phyloP scores from a whole-genome alignment of 495 filamentous ascomycete species.

The Paragyromitra xinjiangensis region DNA sequence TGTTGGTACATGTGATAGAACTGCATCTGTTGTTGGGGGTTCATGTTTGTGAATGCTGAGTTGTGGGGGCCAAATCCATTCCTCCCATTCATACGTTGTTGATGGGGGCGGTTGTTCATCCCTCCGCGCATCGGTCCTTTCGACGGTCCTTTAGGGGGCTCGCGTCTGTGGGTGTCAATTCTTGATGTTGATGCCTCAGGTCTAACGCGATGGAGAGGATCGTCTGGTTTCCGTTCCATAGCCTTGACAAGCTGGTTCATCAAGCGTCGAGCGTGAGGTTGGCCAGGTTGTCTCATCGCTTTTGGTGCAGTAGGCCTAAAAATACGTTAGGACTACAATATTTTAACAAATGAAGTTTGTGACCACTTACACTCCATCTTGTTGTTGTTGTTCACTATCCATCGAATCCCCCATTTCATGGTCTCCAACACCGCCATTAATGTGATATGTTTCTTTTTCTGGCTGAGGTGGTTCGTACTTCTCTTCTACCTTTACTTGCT shows the following conservation, averaged over 20 bases:
- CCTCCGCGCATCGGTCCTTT: conserved; percentile 62
- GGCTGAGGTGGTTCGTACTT: conserved; percentile 55
- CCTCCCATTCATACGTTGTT: conserved; percentile 58
- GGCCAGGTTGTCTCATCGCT: conserved; percentile 82
- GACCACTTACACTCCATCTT: conserved; percentile 72
- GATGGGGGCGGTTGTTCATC: conserved; percentile 59
- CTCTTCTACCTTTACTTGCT: conserved; percentile 62
- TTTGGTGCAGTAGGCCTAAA: conserved; percentile 90
- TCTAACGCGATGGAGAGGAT: conserved; percentile 81
- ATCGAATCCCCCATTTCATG: conserved; percentile 74
- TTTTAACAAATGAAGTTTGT: conserved; percentile 8
- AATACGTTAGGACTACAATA: conserved; percentile 43
- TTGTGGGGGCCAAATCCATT: conserved; percentile 40
- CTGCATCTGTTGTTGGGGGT: conserved; percentile 76
- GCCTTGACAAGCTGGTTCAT: conserved; percentile 85
- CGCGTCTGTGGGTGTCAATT: conserved; percentile 77
- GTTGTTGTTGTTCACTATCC: conserved; percentile 58
- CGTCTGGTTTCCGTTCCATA: conserved; percentile 80
- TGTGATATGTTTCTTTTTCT: conserved; percentile 48
- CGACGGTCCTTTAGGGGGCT: conserved; percentile 73
- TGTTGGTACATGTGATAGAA: conserved; percentile 87
- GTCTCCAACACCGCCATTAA: conserved; percentile 60
- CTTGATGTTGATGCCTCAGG: conserved; percentile 74
- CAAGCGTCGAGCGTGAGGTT: conserved; percentile 71
- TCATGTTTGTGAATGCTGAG: conserved; percentile 60